Evolutionary conservation across 805 yeast species (phyloP), one percentile per base, ranked within the genome.

Genomic region (Ogataea minuta): DNA sequence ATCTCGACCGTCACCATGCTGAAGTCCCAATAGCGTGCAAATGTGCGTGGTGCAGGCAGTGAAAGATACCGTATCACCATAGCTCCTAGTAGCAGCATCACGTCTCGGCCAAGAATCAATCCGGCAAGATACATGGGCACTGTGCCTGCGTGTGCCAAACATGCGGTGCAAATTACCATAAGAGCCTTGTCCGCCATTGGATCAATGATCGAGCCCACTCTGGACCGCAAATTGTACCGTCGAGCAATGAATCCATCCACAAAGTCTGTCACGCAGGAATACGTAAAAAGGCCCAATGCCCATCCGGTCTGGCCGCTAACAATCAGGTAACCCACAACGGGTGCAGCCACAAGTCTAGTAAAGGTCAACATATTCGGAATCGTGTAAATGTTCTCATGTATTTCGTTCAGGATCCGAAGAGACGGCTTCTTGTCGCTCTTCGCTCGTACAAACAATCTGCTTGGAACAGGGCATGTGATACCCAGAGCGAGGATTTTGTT

Each of bases 171-270:
- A 0, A 85, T 77, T 14, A 91, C 74, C 96, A 93, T 89, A 32
- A 93, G 69, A 11, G 84, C 68, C 59, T 93, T 93, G 59, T 93
- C 99, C 0, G 99, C 99, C 66, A 88, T 71, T 0, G 99, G 99
- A 55, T 93, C 99, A 23, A 95, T 68, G 11, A 93, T 81, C 0
- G 96, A 82, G 0, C 99, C 99, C 6, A 89, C 75, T 1, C 85
- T 81, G 1, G 96, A 80, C 53, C 79, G 75, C 72, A 84, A 68
- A 40, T 87, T 79, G 67, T 63, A 91, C 44, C 64, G 74, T 39
- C 99, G 71, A 4, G 99, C 99, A 46, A 95, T 77, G 54, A 64
- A 85, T 0, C 99, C 99, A 61, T 93, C 99, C 15, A 90, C 64
- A 47, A 86, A 82, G 60, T 93, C 99, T 0, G 99, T 91, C 4